A percentile compares a stretch with the other conserved stretches of the same genome.
These are phyloP conservation scores for Malassezia equina DNA, from an alignment of 1,284 basidiomycete genomes.

Conservation along the genomic window DNA sequence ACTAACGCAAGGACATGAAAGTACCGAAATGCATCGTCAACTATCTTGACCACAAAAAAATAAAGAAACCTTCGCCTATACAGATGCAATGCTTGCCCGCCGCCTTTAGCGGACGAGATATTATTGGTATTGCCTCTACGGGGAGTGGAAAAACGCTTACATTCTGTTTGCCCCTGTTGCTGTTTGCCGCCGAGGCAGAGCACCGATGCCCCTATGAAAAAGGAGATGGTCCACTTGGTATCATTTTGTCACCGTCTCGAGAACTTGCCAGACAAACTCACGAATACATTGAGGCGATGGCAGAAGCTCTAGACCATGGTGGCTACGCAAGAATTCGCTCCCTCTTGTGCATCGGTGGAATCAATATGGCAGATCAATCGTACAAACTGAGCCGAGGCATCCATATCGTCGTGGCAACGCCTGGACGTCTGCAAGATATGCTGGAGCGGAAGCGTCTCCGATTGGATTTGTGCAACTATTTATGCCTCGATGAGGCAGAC, in stretches of 20 bases:
- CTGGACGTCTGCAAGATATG: slow-evolving; percentile 51
- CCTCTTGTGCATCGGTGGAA: slow-evolving; percentile 89
- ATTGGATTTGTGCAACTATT: slow-evolving; percentile 66
- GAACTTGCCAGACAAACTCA: slow-evolving; percentile 64
- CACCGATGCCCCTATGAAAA: slow-evolving; percentile 73
- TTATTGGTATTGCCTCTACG: slow-evolving; percentile 52
- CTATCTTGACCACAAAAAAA: slow-evolving; percentile 68
- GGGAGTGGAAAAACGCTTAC: slow-evolving; percentile 51
- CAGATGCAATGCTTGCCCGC: slow-evolving; percentile 93
- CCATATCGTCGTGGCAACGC: slow-evolving; percentile 83
- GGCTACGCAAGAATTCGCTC: slow-evolving; percentile 66
- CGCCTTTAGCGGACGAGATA: slow-evolving; percentile 54
- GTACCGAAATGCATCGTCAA: slow-evolving; percentile 73
- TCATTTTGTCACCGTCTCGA: slow-evolving; percentile 64
- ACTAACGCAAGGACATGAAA: slow-evolving; percentile 71
- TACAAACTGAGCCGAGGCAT: slow-evolving; percentile 79
- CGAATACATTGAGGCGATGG: slow-evolving; percentile 82
- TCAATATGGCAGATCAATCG: slow-evolving; percentile 90
- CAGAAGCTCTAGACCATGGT: slow-evolving; percentile 65
- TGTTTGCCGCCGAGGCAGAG: slow-evolving; percentile 72
- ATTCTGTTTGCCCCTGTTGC: slow-evolving; percentile 52
- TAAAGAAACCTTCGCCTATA: slow-evolving; percentile 81
- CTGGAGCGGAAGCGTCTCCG: slow-evolving; percentile 84
- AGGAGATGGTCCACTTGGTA: slow-evolving; percentile 88
- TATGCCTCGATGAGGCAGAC: slow-evolving; percentile 98